Base-by-base conservation (phyloP, 306 rosid species). In the Inga oerstediana region DNA sequence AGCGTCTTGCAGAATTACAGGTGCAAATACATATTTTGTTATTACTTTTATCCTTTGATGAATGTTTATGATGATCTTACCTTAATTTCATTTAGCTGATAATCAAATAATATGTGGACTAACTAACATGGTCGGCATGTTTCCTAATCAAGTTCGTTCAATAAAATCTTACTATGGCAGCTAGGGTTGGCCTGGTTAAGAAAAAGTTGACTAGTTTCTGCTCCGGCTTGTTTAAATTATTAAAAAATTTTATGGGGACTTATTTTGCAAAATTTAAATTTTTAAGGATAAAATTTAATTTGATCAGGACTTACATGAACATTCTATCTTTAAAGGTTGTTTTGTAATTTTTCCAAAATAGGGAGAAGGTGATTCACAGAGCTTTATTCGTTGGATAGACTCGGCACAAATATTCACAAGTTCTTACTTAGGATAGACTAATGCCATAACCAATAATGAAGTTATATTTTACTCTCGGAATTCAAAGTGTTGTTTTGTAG, bases 1-100 rank as follows among this genome's bases (percentile, higher is more conserved):
- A 93, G 86, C 97, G 98, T 81, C 97, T 93, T 65, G 93, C 97
- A 34, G 97, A 93, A 82, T 84, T 93, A 76, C 97, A 93, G 98
- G 98, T 93, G 62, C 75, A 80, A 79, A 51, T 79, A 67, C 59
- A 54, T 76, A 56, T 48, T 74, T 72, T 75, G 56, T 73, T 34
- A 34, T 45, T 75, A 65, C 75, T 71, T 51, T 71, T 44, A 44
- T 79, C 19, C 69, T 13, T 62, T 51, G 16, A 51, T 48, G 76
- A 27, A 49, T 48, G 16, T 17, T 17, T 24, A 10, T 54, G 41
- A 30, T 20, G 74, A 43, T 64, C 54, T 16, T 39, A n/a, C 71
- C 32, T 17, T 74, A 43, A 54, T 49, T 69, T 45, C 46, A 52
- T 54, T 76, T 48, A 43, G 37, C 59, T 59, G 20, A 22, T 48